A percentile compares a stretch with the other conserved stretches of the same genome.
These are phyloP conservation scores for Hypoxylon sp. DNA, from an alignment of 2,329 filamentous ascomycete genomes.

Conservation along the genomic window DNA sequence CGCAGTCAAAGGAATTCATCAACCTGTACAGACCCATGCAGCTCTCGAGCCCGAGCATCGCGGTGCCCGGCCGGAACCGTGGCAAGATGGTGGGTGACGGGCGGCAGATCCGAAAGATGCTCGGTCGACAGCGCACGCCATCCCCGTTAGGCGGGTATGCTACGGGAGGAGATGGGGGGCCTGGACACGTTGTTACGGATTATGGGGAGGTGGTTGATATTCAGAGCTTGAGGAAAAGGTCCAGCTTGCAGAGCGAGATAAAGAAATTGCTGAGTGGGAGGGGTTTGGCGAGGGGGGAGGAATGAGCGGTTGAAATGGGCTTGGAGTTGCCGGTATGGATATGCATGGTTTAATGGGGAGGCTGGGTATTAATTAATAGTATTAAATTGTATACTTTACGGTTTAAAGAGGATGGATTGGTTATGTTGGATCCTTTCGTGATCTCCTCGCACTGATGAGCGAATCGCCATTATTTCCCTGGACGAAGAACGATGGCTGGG, in stretches of 20 bases:
- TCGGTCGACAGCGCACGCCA: slow-evolving; percentile 26
- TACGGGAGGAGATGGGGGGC: background rate
- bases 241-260: slow-evolving; percentile 41
- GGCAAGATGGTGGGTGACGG: slow-evolving; percentile 18
- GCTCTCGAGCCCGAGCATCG: slow-evolving; percentile 26
- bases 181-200: slow-evolving; percentile 15
- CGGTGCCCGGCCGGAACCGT: slow-evolving; percentile 36
- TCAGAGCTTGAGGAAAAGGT: slow-evolving; percentile 34
- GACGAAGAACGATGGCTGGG: background rate
- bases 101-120: slow-evolving; percentile 15
- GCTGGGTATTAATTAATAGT: slow-evolving; percentile 2
- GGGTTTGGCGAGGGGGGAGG: slow-evolving; percentile 9
- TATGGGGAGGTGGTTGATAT: slow-evolving; percentile 30
- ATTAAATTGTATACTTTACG: slow-evolving; percentile 18
- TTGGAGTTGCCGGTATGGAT: background rate
- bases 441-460: background rate
- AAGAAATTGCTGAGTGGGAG: slow-evolving; percentile 37
- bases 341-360: background rate
- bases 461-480: background rate
- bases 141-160: slow-evolving; percentile 14
- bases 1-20: slow-evolving; percentile 49
- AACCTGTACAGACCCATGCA: slow-evolving; percentile 41
- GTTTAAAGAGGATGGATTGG: background rate
- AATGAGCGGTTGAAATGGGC: background rate
- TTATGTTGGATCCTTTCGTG: background rate